A percentile compares a stretch with the other conserved stretches of the same genome.
Conservation (phyloP, 2,329 filamentous ascomycete species). For the Chaetomiaceae sp. region DNA sequence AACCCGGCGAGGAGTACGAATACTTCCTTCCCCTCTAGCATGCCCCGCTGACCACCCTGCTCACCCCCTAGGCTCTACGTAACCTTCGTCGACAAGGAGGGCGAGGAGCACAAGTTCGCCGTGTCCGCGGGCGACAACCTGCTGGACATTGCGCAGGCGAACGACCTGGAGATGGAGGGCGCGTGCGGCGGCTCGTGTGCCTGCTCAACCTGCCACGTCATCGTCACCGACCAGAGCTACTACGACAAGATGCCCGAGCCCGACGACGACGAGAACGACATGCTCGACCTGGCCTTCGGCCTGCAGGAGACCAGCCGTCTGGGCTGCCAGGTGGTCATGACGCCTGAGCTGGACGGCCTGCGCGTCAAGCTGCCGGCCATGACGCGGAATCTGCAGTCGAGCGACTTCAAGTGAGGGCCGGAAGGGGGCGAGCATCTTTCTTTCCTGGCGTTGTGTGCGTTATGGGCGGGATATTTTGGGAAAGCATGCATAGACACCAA, state of each 20-base stretch:
- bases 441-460: constrained; percentile 13
- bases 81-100: constrained; percentile 91
- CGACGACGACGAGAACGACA: constrained; percentile 78
- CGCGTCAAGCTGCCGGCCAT: constrained; percentile 81
- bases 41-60: not conserved
- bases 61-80: constrained; percentile 61
- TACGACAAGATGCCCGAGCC: constrained; percentile 75
- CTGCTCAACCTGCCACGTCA: constrained; percentile 88
- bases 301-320: constrained; percentile 77
- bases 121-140: constrained; percentile 87
- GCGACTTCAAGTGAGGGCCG: constrained; percentile 62
- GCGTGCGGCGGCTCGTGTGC: constrained; percentile 93
- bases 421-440: not conserved
- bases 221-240: constrained; percentile 65
- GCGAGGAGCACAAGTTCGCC: constrained; percentile 65
- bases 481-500: constrained; percentile 21
- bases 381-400: constrained; percentile 93
- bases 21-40: not conserved
- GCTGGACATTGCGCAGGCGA: constrained; percentile 86
- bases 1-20: constrained; percentile 79
- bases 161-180: constrained; percentile 97
- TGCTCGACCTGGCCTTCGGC: constrained; percentile 86
- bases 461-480: constrained; percentile 3
- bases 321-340: constrained; percentile 90
- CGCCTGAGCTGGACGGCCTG: constrained; percentile 79